Evolutionary conservation across 352 stramenopile genomes (phyloP), one percentile per base, ranked within the genome.

Genomic region (Blastocystis sp.): DNA sequence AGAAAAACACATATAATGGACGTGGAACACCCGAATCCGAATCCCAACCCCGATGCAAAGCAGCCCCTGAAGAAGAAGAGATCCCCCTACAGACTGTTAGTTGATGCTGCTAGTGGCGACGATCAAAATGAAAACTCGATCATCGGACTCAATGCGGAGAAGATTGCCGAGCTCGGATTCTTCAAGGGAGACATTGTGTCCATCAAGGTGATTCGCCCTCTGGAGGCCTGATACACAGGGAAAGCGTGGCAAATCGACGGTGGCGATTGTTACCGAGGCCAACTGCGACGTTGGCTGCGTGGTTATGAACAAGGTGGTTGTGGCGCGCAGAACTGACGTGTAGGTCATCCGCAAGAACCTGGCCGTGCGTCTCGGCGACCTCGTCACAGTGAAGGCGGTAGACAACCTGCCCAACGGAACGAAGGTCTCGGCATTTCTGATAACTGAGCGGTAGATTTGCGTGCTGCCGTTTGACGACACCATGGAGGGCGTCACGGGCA

Each of bases 401-500:
- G 78, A 88, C 64, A 88, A 88, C 48, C 48, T 88, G 34, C 78
- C 78, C 40, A 79, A 88, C 60, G 78, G 78, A 24, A 28, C 63
- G 68, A 88, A 88, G 63, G 78, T 88, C 14, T 54, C 1, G 1
- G 34, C 69, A 9, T 48, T 21, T 54, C 10, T 42, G 21, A 7
- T 1, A 17, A n/a, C 1, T 84, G 3, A 84, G 21, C 2, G 11
- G 17, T 84, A 84, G 74, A 84, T 84, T 61, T 76, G 78, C 45
- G 95, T 99, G 89, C 92, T 99, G 3, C 97, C 97, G 6, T 93
- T 99, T 62, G 96, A 99, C 89, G 96, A 99, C 91, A 99, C 96
- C 24, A 98, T 99, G 79, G 97, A 99, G 91, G 97, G 97, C 76
- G 96, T 99, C n/a, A 98, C 95, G 24, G 97, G 97, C 74, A 99